Percentiles rank a stretch among this genome's conserved stretches.
These are phyloP conservation scores for Fusarium sp. DNA, from an alignment of 2,329 filamentous ascomycete species.

Conservation along the genomic window DNA sequence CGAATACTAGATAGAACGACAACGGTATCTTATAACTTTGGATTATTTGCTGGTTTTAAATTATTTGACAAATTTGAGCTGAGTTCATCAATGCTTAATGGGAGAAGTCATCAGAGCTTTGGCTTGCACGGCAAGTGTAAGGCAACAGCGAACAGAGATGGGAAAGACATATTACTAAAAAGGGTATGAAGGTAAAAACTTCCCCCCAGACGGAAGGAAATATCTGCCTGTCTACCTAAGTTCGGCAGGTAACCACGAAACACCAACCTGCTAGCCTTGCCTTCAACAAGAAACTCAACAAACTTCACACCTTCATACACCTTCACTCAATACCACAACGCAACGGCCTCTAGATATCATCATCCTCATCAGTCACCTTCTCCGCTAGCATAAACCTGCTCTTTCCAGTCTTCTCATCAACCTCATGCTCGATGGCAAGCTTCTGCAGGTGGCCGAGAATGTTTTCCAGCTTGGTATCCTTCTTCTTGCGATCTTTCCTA, in stretches of 20 bases:
- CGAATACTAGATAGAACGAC: too few relatives aligned
- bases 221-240: background rate
- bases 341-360: conserved; percentile 3
- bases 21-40: too few relatives aligned
- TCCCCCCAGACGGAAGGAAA: background rate
- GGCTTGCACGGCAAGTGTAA: background rate
- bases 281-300: too few relatives aligned
- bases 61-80: accelerated
- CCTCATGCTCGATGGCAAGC: conserved; percentile 24
- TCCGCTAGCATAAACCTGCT: conserved; percentile 10
- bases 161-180: background rate
- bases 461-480: conserved; percentile 26
- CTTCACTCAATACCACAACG: background rate
- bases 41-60: background rate
- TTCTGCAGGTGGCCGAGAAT: conserved; percentile 22
- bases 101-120: background rate
- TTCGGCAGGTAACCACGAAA: background rate
- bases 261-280: too few relatives aligned
- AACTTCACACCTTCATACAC: too few relatives aligned
- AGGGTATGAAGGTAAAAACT: too few relatives aligned
- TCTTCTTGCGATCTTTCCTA: conserved; percentile 18
- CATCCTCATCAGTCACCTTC: conserved; percentile 19
- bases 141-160: background rate
- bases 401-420: conserved; percentile 29
- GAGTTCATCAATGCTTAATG: background rate